Conservation (phyloP, 805 yeast genomes). For the Candida insectalens region DNA sequence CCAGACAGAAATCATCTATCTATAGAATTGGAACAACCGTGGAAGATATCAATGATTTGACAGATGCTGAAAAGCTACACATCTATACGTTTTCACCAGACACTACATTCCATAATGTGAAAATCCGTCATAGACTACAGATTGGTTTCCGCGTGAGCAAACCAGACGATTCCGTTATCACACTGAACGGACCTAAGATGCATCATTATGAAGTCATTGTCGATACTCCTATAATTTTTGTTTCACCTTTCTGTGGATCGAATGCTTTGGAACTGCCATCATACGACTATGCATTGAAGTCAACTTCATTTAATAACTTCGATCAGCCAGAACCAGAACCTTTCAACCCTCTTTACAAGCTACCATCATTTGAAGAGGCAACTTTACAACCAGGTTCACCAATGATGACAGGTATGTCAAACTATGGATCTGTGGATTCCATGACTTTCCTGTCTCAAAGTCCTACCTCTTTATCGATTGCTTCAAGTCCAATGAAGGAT, state of each 20-base stretch:
- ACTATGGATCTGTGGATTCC: constrained; percentile 20
- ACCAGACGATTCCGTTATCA: constrained; percentile 35
- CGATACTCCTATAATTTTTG: constrained; percentile 59
- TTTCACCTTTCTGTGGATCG: constrained; percentile 30
- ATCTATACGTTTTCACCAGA: constrained; percentile 45
- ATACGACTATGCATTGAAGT: constrained; percentile 23
- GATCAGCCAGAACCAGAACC: constrained; percentile 7
- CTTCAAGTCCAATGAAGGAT: constrained; percentile 5
- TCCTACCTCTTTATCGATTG: constrained; percentile 23
- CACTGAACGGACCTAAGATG: constrained; percentile 29
- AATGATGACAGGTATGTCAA: constrained; percentile 27
- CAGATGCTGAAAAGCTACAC: constrained; percentile 10
- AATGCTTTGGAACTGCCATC: constrained; percentile 30
- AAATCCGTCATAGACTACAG: constrained; percentile 59
- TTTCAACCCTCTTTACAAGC: constrained; percentile 7
- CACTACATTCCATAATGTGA: constrained; percentile 51
- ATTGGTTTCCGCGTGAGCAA: constrained; percentile 60
- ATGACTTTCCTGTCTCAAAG: constrained; percentile 26
- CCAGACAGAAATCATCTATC: constrained; percentile 1
- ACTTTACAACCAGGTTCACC: constrained; percentile 40
- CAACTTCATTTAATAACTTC: constrained; percentile 11
- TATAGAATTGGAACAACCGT: background rate
- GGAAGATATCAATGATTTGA: background rate
- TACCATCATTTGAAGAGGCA: constrained; percentile 65
- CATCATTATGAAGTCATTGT: constrained; percentile 77